Conservation (phyloP, 164 flowering plant genomes). For the Magnolia officinalis region DNA sequence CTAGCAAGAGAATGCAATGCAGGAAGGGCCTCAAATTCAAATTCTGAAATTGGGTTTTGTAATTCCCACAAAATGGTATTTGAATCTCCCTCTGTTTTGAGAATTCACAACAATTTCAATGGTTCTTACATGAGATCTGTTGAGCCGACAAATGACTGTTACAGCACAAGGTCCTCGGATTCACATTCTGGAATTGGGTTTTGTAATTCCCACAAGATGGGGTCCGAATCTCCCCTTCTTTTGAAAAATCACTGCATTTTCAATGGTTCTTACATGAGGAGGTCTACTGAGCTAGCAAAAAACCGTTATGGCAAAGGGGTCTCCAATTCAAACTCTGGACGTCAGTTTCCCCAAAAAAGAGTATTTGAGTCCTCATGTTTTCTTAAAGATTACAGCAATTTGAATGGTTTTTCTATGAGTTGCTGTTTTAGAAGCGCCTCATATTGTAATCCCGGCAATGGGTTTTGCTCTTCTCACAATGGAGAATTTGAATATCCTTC, state of each 20-base stretch:
- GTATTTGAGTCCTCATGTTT: background rate
- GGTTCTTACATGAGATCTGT: background rate
- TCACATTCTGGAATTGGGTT: background rate
- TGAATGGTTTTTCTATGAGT: background rate
- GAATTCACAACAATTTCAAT: background rate
- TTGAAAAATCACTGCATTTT: background rate
- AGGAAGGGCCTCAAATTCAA: slow-evolving; percentile 4
- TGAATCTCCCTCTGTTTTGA: background rate
- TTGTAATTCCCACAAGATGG: background rate
- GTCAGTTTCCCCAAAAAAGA: too few relatives aligned
- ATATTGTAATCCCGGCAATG: background rate
- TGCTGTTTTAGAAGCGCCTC: background rate
- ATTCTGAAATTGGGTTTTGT: slow-evolving; percentile 28
- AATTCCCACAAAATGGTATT: background rate
- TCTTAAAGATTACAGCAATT: background rate
- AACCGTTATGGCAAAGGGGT: too few relatives aligned
- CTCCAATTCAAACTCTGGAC: too few relatives aligned
- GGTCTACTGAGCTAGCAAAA: too few relatives aligned
- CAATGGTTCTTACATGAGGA: background rate
- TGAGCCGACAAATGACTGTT: background rate
- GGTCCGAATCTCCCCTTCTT: background rate
- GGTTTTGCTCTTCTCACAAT: background rate
- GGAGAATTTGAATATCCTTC: background rate
- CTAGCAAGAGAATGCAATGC: background rate
- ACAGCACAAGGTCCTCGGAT: background rate